These are phyloP conservation scores for Penicillium paxilli DNA, from an alignment of 495 filamentous ascomycete species.

Conservation along the genomic window DNA sequence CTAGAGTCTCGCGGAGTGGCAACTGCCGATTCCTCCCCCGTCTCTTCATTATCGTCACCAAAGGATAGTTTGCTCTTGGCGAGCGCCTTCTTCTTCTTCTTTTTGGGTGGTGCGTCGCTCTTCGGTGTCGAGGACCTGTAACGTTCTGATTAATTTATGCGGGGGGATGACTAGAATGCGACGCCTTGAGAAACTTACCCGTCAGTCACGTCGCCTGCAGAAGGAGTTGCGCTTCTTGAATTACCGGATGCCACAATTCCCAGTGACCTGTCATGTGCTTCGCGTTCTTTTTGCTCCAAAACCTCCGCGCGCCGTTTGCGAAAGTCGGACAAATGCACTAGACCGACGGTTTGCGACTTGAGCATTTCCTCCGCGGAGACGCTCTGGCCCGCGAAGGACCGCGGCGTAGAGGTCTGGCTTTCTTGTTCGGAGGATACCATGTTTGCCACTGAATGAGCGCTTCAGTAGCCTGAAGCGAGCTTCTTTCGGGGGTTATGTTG, in stretches of 20 bases:
- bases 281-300: slow-evolving; percentile 84
- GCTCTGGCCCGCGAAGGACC: slow-evolving; percentile 72
- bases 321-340: slow-evolving; percentile 91
- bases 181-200: slow-evolving; percentile 41
- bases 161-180: neutral
- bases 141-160: slow-evolving; percentile 38
- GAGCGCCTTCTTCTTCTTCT: slow-evolving; percentile 67
- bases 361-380: slow-evolving; percentile 87
- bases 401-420: slow-evolving; percentile 39
- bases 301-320: slow-evolving; percentile 95
- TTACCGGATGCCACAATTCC: slow-evolving; percentile 50
- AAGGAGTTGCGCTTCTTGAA: slow-evolving; percentile 54
- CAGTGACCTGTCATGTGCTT: slow-evolving; percentile 64
- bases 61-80: slow-evolving; percentile 72
- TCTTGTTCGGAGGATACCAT: slow-evolving; percentile 41
- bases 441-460: neutral
- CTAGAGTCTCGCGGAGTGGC: slow-evolving; percentile 37
- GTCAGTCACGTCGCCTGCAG: slow-evolving; percentile 52
- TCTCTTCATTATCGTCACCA: slow-evolving; percentile 56
- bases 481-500: too few relatives aligned
- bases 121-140: slow-evolving; percentile 41
- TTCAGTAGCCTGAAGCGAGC: neutral
- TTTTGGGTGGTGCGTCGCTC: slow-evolving; percentile 50
- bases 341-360: slow-evolving; percentile 87
- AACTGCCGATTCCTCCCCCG: slow-evolving; percentile 30